Evolutionary conservation across 352 stramenopile genomes (phyloP).

Genomic region (Pythium oligandrum): DNA sequence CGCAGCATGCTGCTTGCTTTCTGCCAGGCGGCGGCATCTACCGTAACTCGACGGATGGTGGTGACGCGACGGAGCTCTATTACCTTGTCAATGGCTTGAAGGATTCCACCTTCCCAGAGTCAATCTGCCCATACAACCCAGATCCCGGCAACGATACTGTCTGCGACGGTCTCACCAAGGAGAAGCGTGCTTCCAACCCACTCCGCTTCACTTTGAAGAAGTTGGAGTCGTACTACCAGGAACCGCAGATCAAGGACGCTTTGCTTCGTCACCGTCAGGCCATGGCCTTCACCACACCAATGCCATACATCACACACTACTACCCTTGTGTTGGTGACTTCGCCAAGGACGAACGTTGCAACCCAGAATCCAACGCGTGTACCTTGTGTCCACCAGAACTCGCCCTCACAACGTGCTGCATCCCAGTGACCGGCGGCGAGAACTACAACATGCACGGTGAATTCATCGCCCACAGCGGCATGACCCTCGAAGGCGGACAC

Average conservation of each 20-base stretch:
- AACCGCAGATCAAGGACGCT: slow-evolving; percentile 32
- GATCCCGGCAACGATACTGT: slow-evolving; percentile 41
- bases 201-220: no score
- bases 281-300: slow-evolving; percentile 52
- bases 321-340: slow-evolving; percentile 56
- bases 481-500: slow-evolving; percentile 52
- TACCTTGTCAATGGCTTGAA: slow-evolving; percentile 51
- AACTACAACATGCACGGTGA: slow-evolving; percentile 71
- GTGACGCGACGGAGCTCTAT: slow-evolving; percentile 38
- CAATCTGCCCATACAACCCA: slow-evolving; percentile 40
- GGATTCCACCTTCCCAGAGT: slow-evolving; percentile 44
- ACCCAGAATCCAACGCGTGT: slow-evolving; percentile 37
- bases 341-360: slow-evolving; percentile 40
- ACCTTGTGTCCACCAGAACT: slow-evolving; percentile 48
- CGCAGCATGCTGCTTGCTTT: slow-evolving; percentile 55
- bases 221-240: slow-evolving; percentile 40
- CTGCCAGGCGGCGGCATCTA: slow-evolving; percentile 55
- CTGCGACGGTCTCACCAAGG: slow-evolving; percentile 29
- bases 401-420: slow-evolving; percentile 47
- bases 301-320: slow-evolving; percentile 56
- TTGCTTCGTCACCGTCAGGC: slow-evolving; percentile 33
- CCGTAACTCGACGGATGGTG: slow-evolving; percentile 62
- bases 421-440: slow-evolving; percentile 31
- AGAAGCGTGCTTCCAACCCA: slow-evolving; percentile 40
- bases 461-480: slow-evolving; percentile 48